Percentiles rank a stretch among this genome's conserved stretches.
Evolutionary conservation across 129 eudicot genomes (phyloP).

Genomic region (Flaveria robusta): DNA sequence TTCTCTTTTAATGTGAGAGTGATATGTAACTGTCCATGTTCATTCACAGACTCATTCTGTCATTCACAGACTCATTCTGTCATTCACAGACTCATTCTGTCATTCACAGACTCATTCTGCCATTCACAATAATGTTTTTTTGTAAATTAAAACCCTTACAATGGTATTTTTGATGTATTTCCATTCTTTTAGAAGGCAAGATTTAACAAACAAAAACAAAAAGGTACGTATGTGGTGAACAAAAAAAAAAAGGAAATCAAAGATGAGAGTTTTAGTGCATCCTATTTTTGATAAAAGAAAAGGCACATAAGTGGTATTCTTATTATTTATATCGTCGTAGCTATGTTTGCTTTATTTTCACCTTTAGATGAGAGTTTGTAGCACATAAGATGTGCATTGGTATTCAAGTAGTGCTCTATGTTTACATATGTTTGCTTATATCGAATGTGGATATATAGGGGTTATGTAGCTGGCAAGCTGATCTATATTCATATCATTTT

Average conservation of each 20-base stretch:
- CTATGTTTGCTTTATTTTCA: background rate
- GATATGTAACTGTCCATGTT: slow-evolving; percentile 23
- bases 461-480: slow-evolving; percentile 23
- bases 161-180: background rate
- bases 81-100: slow-evolving; percentile 19
- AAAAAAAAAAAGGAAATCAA: background rate
- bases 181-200: slow-evolving; percentile 2
- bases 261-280: background rate
- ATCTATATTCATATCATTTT: slow-evolving; percentile 22
- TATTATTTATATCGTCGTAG: background rate
- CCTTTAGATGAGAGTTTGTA: slow-evolving; percentile 16
- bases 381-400: slow-evolving; percentile 3
- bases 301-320: slow-evolving; percentile 14
- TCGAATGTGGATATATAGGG: slow-evolving; percentile 10
- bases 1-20: slow-evolving; percentile 12
- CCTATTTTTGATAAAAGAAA: background rate
- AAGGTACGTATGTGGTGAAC: slow-evolving; percentile 14
- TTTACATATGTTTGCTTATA: slow-evolving; percentile 9
- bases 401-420: slow-evolving; percentile 14
- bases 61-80: slow-evolving; percentile 19
- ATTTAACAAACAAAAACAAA: background rate
- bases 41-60: slow-evolving; percentile 11
- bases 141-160: background rate
- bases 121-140: background rate
- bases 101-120: slow-evolving; percentile 14